phyloP scores from a whole-genome alignment of 2,329 filamentous ascomycete genomes.

The Arthrocladium fulminans region DNA sequence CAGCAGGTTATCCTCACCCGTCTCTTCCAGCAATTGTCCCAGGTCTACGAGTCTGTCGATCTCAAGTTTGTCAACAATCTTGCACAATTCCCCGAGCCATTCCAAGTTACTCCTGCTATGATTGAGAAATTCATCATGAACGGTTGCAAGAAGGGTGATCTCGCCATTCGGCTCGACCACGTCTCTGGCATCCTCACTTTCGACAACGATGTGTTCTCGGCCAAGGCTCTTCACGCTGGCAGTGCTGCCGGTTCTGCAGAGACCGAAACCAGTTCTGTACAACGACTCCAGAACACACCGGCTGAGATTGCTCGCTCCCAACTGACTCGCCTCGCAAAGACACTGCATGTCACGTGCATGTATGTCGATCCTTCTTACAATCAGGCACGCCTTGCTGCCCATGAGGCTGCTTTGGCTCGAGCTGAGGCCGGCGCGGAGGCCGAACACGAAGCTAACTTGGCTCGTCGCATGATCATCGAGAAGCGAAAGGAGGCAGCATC shows the following conservation, averaged over 20 bases:
- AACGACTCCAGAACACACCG: slow-evolving; percentile 93
- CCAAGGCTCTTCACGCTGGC: slow-evolving; percentile 81
- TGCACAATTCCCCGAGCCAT: slow-evolving; percentile 91
- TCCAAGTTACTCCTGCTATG: slow-evolving; percentile 79
- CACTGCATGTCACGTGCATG: slow-evolving; percentile 85
- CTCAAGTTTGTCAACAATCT: slow-evolving; percentile 87
- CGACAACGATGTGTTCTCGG: slow-evolving; percentile 94
- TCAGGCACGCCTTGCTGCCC: slow-evolving; percentile 67
- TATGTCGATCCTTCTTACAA: slow-evolving; percentile 90
- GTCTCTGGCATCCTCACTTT: slow-evolving; percentile 92
- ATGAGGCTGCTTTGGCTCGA: slow-evolving; percentile 68
- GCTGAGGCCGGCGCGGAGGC: slow-evolving; percentile 82
- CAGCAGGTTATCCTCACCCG: slow-evolving; percentile 98
- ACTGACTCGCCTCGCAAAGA: slow-evolving; percentile 81
- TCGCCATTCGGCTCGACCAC: slow-evolving; percentile 93
- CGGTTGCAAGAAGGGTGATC: slow-evolving; percentile 98
- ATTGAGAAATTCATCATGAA: slow-evolving; percentile 99
- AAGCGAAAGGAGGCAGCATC: slow-evolving; percentile 96
- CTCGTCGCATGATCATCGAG: slow-evolving; percentile 82
- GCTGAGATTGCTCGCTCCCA: slow-evolving; percentile 96
- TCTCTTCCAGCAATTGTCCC: slow-evolving; percentile 96
- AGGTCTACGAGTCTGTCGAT: slow-evolving; percentile 97
- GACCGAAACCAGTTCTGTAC: slow-evolving; percentile 71
- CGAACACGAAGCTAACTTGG: slow-evolving; percentile 77
- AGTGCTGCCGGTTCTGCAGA: slow-evolving; percentile 81